These are phyloP conservation scores for Chimonanthus salicifolius DNA, from an alignment of 164 flowering plant genomes.

Conservation along the genomic window DNA sequence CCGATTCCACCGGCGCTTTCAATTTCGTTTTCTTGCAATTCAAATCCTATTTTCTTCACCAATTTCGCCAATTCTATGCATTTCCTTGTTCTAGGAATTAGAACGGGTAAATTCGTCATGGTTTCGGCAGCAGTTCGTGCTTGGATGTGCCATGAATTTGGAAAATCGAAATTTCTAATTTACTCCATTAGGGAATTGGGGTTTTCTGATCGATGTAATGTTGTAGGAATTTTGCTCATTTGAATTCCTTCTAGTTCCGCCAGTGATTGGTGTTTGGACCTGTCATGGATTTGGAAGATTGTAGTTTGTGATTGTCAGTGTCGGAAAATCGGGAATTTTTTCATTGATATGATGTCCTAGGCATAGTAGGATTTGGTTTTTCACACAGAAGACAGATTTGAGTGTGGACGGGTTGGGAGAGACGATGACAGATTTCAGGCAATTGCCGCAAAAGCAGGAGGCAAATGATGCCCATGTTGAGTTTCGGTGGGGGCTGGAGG, in stretches of 20 bases:
- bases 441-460: conserved; percentile 77
- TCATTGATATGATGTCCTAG: neutral
- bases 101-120: neutral
- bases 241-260: neutral
- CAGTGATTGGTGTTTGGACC: neutral
- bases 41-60: neutral
- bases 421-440: conserved; percentile 61
- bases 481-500: conserved; percentile 80
- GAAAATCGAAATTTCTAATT: neutral
- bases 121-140: neutral
- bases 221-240: neutral
- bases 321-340: no score
- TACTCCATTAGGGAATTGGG: neutral
- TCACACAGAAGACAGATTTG: neutral
- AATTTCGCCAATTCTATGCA: neutral
- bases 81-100: neutral
- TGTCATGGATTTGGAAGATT: no score
- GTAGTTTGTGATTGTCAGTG: neutral
- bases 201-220: neutral
- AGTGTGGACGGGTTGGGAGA: conserved; percentile 5
- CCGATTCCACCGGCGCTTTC: neutral
- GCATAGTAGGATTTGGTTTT: neutral
- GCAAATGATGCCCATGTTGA: conserved; percentile 47
- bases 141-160: neutral
- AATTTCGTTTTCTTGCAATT: neutral